Percentiles rank a stretch among this genome's conserved stretches.
These are phyloP conservation scores for Mycena amicta DNA, from an alignment of 768 basidiomycete species.

Conservation along the genomic window DNA sequence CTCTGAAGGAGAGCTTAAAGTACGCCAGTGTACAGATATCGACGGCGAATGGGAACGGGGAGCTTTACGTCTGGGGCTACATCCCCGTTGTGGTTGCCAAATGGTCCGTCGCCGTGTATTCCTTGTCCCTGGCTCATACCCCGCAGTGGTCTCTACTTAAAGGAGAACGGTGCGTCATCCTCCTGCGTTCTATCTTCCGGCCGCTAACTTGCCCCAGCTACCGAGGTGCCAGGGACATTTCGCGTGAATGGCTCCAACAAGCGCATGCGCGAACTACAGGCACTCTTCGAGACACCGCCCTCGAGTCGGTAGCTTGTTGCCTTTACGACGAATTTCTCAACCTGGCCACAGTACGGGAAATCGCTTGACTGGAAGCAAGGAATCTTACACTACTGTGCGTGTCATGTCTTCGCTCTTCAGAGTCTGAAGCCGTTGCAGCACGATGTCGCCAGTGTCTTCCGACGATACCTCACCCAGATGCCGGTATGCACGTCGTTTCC, in stretches of 20 bases:
- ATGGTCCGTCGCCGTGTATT: slow-evolving; percentile 62
- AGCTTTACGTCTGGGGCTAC: slow-evolving; percentile 89
- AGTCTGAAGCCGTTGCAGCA: slow-evolving; percentile 41
- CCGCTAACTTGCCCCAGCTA: slow-evolving; percentile 49
- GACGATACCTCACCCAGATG: slow-evolving; percentile 95
- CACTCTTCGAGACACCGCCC: slow-evolving; percentile 87
- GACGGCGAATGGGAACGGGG: slow-evolving; percentile 80
- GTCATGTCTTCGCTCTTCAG: neutral
- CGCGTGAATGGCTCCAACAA: slow-evolving; percentile 94
- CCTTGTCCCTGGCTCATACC: neutral
- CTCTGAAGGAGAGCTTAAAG: slow-evolving; percentile 79
- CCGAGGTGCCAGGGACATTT: slow-evolving; percentile 91
- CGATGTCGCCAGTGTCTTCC: slow-evolving; percentile 95
- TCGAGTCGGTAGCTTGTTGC: slow-evolving; percentile 50
- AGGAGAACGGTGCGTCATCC: slow-evolving; percentile 74
- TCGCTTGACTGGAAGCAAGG: slow-evolving; percentile 86
- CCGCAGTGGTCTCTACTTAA: slow-evolving; percentile 85
- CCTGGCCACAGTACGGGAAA: slow-evolving; percentile 78
- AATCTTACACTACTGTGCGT: slow-evolving; percentile 69
- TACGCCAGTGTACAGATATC: slow-evolving; percentile 94
- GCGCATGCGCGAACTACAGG: slow-evolving; percentile 95
- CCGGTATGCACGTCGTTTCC: slow-evolving; percentile 53
- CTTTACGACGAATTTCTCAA: neutral
- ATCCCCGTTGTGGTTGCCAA: slow-evolving; percentile 98
- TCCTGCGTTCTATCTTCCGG: slow-evolving; percentile 1